Base-by-base conservation (phyloP, 306 rosid genomes). In the Adenanthera pavonina region DNA sequence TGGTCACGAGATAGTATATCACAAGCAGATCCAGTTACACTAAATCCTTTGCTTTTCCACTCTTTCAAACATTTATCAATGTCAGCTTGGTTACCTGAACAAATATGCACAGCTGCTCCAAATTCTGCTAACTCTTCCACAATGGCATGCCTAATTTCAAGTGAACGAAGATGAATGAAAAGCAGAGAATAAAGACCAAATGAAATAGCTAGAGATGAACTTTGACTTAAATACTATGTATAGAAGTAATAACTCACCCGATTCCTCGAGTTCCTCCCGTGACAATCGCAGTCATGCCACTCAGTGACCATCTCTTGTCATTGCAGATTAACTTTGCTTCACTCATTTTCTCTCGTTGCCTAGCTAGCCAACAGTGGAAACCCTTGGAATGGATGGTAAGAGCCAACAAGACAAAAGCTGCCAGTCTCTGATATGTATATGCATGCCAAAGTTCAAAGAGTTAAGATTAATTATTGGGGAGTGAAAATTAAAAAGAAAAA, bases 81-180 rank as follows among this genome's bases (percentile, higher is more conserved):
- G 7, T 88, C 77, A 2, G 52, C 40, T 88, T 85, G 59, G 9
- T 71, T 85, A 2, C 86, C 66, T 15, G 87, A 0, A 69, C 87
- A 85, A 34, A 86, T 59, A 77, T 88, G 89, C 10, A 85, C 84
- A 2, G 47, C 15, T 57, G 84, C 91, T 0, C 91, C 87, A 69
- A 85, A 82, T 76, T 79, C 78, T 4, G 84, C 89, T 6, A 88
- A 76, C 35, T 85, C 91, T 61, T 85, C 87, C 1, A 81, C 87
- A 12, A 83, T 84, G 17, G 89, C 87, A 49, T 83, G 62, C 80
- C 86, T 88, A 19, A 76, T 8, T 54, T n/a, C 41, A n/a, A 6
- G 38, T 9, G 30, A 67, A 69, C 4, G 17, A 11, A 30, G 11
- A 52, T 8, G 3, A 20, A 43, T 54, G 14, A 16, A 20, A 0